Base-by-base conservation (phyloP, 768 basidiomycete genomes). In the Tricholoma terreum region DNA sequence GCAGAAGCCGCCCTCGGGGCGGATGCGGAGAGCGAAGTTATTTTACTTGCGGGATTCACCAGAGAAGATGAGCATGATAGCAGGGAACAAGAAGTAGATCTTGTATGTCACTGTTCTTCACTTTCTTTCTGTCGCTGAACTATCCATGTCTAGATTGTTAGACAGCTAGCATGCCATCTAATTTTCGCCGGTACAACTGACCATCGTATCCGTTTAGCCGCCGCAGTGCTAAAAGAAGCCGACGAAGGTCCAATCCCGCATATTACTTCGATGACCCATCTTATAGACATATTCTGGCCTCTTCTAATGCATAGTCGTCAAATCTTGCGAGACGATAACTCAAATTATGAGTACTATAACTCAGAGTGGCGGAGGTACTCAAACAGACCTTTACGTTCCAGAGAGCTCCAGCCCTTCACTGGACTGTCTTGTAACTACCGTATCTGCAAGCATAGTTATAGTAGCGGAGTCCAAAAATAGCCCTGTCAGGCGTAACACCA, bases 21-120 rank as follows among this genome's bases (percentile, higher is more conserved):
- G 85, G 62, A 84, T 88, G 80, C 77, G 84, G 64, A 81, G 87
- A 69, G 90, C 92, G 52, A 94, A 92, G 72, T 65, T 93, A 62
- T 92, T 83, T 77, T 94, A 90, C 74, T 77, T 94, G 63, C 79
- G 92, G 63, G 84, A 92, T 70, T 81, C 88, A 30, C 88, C 92
- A 49, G 86, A 89, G 60, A 91, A 91, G 79, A 93, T 94, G 92
- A 84, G 83, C 56, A 79, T 82, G 67, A 83, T 92, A 62, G 76
- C 84, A 73, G 65, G 80, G 73, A 65, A 71, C 56, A 77, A 71
- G 65, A 74, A 71, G 48, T 75, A 68, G 61, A 55, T 59, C 49
- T 61, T 58, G 60, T 58, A 50, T 42, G 64, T 58, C 34, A 4
- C 15, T 56, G 43, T 31, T 43, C 12, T 27, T 31, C 8, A 15